Evolutionary conservation across 2,329 filamentous ascomycete species (phyloP), one percentile per base, ranked within the genome.

Genomic region (Emericellopsis cladophorae): DNA sequence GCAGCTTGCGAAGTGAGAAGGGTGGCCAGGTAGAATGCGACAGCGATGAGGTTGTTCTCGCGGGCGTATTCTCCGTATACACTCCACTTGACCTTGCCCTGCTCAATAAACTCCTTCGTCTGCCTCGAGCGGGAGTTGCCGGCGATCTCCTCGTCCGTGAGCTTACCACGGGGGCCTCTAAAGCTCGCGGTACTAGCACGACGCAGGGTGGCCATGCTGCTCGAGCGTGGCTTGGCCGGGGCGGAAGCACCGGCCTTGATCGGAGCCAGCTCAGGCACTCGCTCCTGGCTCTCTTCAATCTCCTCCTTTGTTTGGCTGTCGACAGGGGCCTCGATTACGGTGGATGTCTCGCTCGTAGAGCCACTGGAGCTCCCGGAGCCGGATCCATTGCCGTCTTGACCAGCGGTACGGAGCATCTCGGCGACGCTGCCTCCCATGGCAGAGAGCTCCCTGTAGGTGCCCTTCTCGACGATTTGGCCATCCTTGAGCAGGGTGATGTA

Each of bases 31-130:
- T 96, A 98, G 49, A 95, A 69, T 14, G 62, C 61, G 8, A 98
- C 92, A 11, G 92, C 93, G 42, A 76, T 67, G 14, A 95, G 62
- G 58, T 96, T 95, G 67, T 86, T 95, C 44, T 87, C 87, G 64
- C 87, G 95, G 42, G 92, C 93, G 54, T 98, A 98, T 62, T 95
- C 89, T 15, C 71, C 68, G 56, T 98, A 98, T 23, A 98, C 90
- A 51, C 54, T 53, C 89, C 92, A 96, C 61, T 95, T 96, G 51
- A 98, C 92, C 59, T 96, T 95, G 54, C 92, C 92, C 64, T 98
- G 88, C 59, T 98, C 88, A 2, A 78, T 74, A 49, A 83, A 82
- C 59, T 98, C 92, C 62, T 95, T 93, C 42, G 71, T 73, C 60
- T 95, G 89, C 55, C 81, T 86, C 36, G 84, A 88, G 64, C 86